Percentiles rank a stretch among this genome's conserved stretches.
Evolutionary conservation across 441 rosid genomes (phyloP).

Genomic region (Hura crepitans): DNA sequence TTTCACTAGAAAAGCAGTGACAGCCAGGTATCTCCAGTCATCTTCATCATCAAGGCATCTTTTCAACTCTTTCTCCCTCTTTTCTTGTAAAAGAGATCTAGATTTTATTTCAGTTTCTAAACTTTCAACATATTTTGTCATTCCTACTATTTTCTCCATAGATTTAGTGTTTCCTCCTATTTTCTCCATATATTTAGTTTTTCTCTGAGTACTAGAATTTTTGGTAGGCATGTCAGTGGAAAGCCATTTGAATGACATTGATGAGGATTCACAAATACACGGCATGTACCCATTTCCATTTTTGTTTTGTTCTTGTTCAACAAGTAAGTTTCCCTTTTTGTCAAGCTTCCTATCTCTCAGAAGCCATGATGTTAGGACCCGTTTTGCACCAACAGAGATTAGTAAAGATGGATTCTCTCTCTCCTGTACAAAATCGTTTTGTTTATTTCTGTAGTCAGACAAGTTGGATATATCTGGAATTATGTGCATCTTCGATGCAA

Average conservation of each 20-base stretch:
- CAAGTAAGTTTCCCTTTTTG: conserved; percentile 25
- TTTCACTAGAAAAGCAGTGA: conserved; percentile 86
- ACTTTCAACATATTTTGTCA: conserved; percentile 25
- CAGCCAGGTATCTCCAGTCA: conserved; percentile 95
- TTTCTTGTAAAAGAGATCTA: conserved; percentile 26
- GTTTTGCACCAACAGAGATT: conserved; percentile 92
- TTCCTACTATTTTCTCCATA: conserved; percentile 24
- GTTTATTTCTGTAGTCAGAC: conserved; percentile 26
- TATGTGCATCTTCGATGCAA: conserved; percentile 50
- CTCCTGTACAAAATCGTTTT: conserved; percentile 29
- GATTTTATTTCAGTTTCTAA: conserved; percentile 25
- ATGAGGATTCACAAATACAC: conserved; percentile 36
- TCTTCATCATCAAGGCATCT: conserved; percentile 50
- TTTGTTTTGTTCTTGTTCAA: conserved; percentile 18
- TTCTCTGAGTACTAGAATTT: conserved; percentile 40
- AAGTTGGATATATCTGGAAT: conserved; percentile 32
- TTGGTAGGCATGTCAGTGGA: conserved; percentile 89
- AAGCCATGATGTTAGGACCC: conserved; percentile 85
- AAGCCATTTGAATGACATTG: conserved; percentile 93
- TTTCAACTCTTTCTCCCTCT: conserved; percentile 26
- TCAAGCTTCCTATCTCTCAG: conserved; percentile 44
- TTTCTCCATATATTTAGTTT: conserved; percentile 28
- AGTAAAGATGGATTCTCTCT: conserved; percentile 51
- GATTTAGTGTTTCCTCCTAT: conserved; percentile 29
- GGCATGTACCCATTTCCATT: conserved; percentile 27